These are phyloP conservation scores for Fraxinus platypoda DNA, from an alignment of 305 asterid species.

Conservation along the genomic window DNA sequence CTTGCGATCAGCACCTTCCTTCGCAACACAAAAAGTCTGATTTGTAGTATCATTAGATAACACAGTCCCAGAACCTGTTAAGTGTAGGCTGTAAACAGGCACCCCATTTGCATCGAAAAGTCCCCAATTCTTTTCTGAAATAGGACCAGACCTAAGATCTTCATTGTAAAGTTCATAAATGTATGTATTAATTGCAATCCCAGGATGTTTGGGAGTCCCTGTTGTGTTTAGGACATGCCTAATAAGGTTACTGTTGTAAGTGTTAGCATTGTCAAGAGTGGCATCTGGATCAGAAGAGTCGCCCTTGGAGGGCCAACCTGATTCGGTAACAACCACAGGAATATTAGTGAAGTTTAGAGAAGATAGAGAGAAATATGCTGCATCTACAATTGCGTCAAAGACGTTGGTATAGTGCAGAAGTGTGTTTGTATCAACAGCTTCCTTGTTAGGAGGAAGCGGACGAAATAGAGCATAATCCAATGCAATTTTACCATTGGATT, in stretches of 20 bases:
- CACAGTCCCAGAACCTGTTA: conserved; percentile 28
- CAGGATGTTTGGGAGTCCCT: conserved; percentile 33
- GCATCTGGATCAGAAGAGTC: conserved; percentile 30
- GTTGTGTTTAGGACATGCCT: conserved; percentile 31
- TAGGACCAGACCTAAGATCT: conserved; percentile 27
- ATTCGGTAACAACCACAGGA: conserved; percentile 28
- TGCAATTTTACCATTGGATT: conserved; percentile 25
- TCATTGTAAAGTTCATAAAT: conserved; percentile 34
- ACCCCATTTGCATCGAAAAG: conserved; percentile 26
- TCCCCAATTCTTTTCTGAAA: conserved; percentile 34
- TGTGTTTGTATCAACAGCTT: conserved; percentile 31
- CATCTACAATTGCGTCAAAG: conserved; percentile 32
- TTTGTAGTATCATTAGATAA: conserved; percentile 27
- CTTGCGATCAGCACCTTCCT: conserved; percentile 18
- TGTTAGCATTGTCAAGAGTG: conserved; percentile 29
- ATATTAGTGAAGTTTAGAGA: conserved; percentile 29
- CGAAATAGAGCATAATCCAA: conserved; percentile 34
- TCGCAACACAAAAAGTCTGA: conserved; percentile 30
- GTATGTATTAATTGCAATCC: conserved; percentile 30
- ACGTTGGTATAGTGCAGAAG: conserved; percentile 33
- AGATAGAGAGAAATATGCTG: conserved; percentile 27
- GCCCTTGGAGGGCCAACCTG: conserved; percentile 37
- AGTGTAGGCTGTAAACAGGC: conserved; percentile 25
- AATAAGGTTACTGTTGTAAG: conserved; percentile 34
- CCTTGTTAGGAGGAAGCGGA: conserved; percentile 31